These are phyloP conservation scores for Pterocarpus macrocarpus DNA, from an alignment of 306 rosid species.

Conservation along the genomic window DNA sequence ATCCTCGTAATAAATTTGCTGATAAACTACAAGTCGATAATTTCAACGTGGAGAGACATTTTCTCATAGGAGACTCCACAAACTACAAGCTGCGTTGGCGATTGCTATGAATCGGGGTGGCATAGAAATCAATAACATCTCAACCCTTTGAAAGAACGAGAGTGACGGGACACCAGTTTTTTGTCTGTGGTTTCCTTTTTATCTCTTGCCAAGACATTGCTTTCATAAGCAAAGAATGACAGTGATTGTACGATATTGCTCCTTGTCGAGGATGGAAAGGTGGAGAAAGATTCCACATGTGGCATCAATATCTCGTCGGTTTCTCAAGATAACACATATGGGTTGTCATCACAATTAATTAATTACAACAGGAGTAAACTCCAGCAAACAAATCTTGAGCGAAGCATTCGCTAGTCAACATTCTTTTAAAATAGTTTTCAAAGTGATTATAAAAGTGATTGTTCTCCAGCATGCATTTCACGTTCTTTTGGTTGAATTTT, in stretches of 20 bases:
- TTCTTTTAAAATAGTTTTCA: background rate
- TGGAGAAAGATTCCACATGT: background rate
- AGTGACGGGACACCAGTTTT: constrained; percentile 23
- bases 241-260: background rate
- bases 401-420: background rate
- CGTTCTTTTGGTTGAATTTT: background rate
- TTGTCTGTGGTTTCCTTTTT: constrained; percentile 1
- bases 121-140: background rate
- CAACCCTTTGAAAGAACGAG: constrained; percentile 5
- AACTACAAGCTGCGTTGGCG: background rate
- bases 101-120: background rate
- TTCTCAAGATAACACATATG: constrained; percentile 23
- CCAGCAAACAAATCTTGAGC: background rate
- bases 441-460: constrained; percentile 2
- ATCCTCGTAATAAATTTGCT: no score
- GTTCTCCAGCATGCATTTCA: constrained; percentile 8
- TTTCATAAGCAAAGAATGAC: constrained; percentile 1
- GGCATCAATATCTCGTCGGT: background rate
- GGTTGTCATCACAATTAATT: constrained; percentile 21
- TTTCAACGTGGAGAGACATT: background rate
- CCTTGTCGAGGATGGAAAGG: background rate
- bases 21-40: background rate
- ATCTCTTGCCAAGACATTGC: background rate
- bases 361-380: background rate
- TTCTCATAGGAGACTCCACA: background rate